These are phyloP conservation scores for Leishmania gerbilli DNA, from an alignment of 208 protist genomes.

Conservation along the genomic window DNA sequence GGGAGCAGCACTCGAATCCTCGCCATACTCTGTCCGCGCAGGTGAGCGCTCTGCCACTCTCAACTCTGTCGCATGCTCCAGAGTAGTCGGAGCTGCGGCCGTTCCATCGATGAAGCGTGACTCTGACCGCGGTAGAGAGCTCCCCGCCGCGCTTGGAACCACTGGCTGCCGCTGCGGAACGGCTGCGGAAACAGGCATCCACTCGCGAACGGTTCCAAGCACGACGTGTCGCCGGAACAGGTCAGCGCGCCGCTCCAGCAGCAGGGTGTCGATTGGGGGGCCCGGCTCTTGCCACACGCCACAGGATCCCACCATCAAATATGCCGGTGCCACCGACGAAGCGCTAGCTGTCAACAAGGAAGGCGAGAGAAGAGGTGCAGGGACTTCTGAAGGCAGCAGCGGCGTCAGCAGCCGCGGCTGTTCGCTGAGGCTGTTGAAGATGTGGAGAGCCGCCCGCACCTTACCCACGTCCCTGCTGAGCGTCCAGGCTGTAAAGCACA, in stretches of 20 bases:
- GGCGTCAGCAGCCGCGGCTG: constrained; percentile 58
- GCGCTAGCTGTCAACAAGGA: neutral
- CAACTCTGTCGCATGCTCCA: neutral
- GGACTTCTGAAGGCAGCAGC: constrained; percentile 19
- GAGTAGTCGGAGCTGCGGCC: neutral
- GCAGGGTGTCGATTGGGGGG: constrained; percentile 46
- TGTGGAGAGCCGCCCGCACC: constrained; percentile 61
- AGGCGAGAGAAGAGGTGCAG: neutral
- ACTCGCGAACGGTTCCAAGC: constrained; percentile 28
- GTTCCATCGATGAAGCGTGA: neutral
- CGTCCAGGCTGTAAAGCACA: constrained; percentile 74
- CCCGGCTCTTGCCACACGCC: constrained; percentile 19
- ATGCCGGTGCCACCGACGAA: neutral
- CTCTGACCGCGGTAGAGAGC: neutral
- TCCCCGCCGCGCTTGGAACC: neutral
- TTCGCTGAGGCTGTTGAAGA: constrained; percentile 76
- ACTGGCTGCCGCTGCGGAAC: neutral
- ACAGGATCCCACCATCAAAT: neutral
- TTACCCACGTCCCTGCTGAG: constrained; percentile 65
- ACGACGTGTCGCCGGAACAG: constrained; percentile 45
- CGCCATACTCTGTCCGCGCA: neutral
- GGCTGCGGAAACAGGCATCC: neutral
- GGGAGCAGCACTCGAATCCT: neutral
- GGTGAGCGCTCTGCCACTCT: neutral
- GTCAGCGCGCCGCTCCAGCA: constrained; percentile 37